phyloP scores from a whole-genome alignment of 2,329 filamentous ascomycete genomes.

The Pyrenochaeta sp. region DNA sequence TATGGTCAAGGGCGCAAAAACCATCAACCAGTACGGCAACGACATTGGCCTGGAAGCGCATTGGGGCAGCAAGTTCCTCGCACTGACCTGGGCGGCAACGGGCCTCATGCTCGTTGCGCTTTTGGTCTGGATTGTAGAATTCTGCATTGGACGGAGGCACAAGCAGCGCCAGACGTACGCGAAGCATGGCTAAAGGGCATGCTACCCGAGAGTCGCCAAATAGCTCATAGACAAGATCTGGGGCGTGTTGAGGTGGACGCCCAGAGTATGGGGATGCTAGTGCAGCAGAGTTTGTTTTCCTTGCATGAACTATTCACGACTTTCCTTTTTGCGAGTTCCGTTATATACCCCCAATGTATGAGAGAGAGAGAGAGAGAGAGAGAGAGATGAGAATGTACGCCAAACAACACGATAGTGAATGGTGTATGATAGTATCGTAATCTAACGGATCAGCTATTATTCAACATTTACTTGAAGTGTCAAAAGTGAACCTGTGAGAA shows the following conservation, averaged over 20 bases:
- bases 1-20: constrained; percentile 60
- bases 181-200: constrained; percentile 28
- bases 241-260: too few relatives aligned
- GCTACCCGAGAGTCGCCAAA: too few relatives aligned
- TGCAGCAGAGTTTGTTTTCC: too few relatives aligned
- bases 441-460: too few relatives aligned
- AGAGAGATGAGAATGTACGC: not conserved
- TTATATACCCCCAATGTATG: not conserved
- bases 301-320: not conserved
- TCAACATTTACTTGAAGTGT: too few relatives aligned
- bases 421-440: not conserved
- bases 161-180: constrained; percentile 19
- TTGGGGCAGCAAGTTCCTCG: constrained; percentile 64
- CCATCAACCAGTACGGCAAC: constrained; percentile 64
- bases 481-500: too few relatives aligned
- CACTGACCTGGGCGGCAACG: constrained; percentile 67
- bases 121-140: constrained; percentile 39
- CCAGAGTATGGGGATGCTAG: not conserved
- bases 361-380: too few relatives aligned
- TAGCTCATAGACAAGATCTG: too few relatives aligned
- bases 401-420: not conserved
- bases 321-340: not conserved
- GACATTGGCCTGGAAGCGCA: constrained; percentile 59
- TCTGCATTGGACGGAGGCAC: constrained; percentile 34
- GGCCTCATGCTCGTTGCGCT: constrained; percentile 53